Evolutionary conservation across 257 asterid genomes (phyloP), one percentile per base, ranked within the genome.

Genomic region (Lantana camara): DNA sequence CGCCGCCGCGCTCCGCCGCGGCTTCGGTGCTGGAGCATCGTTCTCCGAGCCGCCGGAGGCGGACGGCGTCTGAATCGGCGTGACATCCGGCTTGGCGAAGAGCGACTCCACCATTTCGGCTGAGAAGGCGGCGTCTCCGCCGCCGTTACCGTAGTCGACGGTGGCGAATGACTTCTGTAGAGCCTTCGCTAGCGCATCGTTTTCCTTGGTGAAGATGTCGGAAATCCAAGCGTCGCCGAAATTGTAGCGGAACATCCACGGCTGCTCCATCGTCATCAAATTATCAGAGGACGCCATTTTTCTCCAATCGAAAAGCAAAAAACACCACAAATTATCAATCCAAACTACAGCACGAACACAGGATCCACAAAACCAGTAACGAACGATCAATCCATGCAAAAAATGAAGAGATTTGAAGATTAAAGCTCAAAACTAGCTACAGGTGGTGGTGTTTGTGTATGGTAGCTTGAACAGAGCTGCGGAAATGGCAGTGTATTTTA

Each of bases 231-330:
- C 67, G 40, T 90, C 97, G 9, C 70, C 48, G 17, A 83, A 87
- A 35, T 89, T 29, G 0, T 83, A 54, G 2, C 89, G 89, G 57
- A 84, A 73, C 32, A 47, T 37, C 86, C 95, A 88, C 10, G 90
- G 79, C 61, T 70, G 84, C 20, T 82, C 93, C 88, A 79, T 67
- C 24, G 84, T 24, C 73, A 80, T 46, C 55, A 81, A 55, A 58
- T 91, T 80, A 41, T 91, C 84, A 2, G 83, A 79, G 40, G 82
- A 82, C 12, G 91, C 89, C 95, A 88, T 83, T 69, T 66, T 57
- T 6, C 7, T 41, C 34, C 41, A 20, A 49, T 16, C 12, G 32
- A 27, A 2, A 27, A 4, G 5, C 27, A 14, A 3, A 40, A 57
- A 17, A 17, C 52, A 46, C 11, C 17, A 17, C 10, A 4, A 8